These are phyloP conservation scores for Raffaelea ambrosiae DNA, from an alignment of 2,329 filamentous ascomycete genomes.

Conservation along the genomic window DNA sequence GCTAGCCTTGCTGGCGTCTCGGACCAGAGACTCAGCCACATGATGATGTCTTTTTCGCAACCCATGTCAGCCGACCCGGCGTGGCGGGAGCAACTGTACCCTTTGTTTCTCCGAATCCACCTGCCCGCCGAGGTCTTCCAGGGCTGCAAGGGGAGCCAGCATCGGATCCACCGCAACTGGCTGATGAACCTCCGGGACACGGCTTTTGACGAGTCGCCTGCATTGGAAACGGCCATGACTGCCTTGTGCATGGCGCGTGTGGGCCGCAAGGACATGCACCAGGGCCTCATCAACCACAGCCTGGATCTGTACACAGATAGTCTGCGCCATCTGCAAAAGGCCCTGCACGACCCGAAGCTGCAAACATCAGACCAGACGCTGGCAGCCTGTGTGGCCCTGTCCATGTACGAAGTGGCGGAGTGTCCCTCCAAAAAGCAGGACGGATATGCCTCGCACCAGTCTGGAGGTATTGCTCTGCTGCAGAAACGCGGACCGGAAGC, in stretches of 20 bases:
- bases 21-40: background rate
- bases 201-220: conserved; percentile 4
- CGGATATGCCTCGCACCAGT: conserved; percentile 14
- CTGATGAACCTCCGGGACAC: conserved; percentile 8
- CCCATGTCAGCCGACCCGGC: conserved; percentile 2
- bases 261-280: conserved; percentile 4
- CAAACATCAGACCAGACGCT: conserved; percentile 11
- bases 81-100: conserved; percentile 13
- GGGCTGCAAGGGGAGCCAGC: background rate
- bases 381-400: conserved; percentile 13
- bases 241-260: conserved; percentile 12
- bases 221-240: conserved; percentile 9
- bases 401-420: conserved; percentile 16
- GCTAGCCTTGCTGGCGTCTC: too few relatives aligned
- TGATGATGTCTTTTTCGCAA: background rate
- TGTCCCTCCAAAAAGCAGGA: conserved; percentile 8
- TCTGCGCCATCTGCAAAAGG: conserved; percentile 9
- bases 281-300: conserved; percentile 11
- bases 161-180: conserved; percentile 10
- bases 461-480: conserved; percentile 13
- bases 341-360: conserved; percentile 6
- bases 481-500: conserved; percentile 13
- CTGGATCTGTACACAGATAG: conserved; percentile 10
- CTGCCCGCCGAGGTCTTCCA: conserved; percentile 7
- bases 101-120: conserved; percentile 9